phyloP scores from a whole-genome alignment of 2,329 filamentous ascomycete species.

The Paracorniculantispora psalliotae region DNA sequence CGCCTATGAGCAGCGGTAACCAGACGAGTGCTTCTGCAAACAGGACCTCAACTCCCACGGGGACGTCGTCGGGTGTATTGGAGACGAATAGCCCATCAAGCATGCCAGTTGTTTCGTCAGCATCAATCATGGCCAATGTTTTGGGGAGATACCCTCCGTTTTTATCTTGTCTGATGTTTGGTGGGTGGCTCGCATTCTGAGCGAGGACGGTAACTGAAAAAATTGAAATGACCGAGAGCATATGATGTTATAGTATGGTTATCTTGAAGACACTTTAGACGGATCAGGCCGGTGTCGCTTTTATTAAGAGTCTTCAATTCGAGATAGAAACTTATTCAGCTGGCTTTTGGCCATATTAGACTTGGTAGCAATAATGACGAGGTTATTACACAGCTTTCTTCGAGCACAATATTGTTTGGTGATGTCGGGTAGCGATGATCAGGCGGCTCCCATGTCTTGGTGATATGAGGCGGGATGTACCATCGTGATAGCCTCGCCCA shows the following conservation, averaged over 20 bases:
- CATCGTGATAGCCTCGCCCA: too few relatives aligned
- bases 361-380: conserved; percentile 11
- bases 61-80: not conserved
- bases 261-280: conserved; percentile 6
- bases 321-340: conserved; percentile 9
- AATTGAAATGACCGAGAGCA: not conserved
- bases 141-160: not conserved
- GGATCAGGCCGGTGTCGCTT: not conserved
- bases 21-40: not conserved
- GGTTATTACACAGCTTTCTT: too few relatives aligned
- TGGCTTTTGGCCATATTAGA: conserved; percentile 12
- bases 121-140: not conserved
- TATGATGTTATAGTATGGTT: conserved; percentile 14
- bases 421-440: not conserved
- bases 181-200: not conserved
- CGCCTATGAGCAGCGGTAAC: not conserved
- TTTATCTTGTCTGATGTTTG: not conserved
- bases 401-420: not conserved
- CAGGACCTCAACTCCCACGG: not conserved
- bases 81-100: not conserved
- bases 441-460: too few relatives aligned
- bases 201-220: not conserved
- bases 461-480: too few relatives aligned
- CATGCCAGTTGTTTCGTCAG: not conserved
- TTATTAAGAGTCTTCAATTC: conserved; percentile 14